Conservation (phyloP, 2,329 filamentous ascomycete genomes). For the Cladosporium velox region DNA sequence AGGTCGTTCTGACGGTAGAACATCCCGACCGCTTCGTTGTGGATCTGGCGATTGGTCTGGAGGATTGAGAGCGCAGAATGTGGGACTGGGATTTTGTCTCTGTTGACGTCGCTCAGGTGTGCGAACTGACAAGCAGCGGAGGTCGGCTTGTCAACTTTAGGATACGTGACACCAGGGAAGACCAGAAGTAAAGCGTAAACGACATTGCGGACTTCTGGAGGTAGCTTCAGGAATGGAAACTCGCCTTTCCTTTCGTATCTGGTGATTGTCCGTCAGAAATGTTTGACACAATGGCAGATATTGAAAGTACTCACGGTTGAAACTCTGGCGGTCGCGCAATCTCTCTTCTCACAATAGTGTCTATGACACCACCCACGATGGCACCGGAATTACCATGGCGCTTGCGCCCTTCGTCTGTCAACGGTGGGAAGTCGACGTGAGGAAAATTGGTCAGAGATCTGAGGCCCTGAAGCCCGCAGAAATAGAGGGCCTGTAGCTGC, state of each 20-base stretch:
- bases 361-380: conserved; percentile 32
- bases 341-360: conserved; percentile 31
- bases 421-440: conserved; percentile 10
- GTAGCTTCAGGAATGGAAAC: conserved; percentile 29
- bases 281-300: too few relatives aligned
- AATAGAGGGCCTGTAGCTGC: conserved; percentile 23
- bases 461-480: conserved; percentile 29
- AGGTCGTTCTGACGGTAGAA: conserved; percentile 61
- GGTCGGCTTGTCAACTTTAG: neutral
- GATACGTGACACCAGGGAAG: neutral
- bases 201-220: conserved; percentile 39
- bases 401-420: conserved; percentile 17
- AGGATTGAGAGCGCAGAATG: conserved; percentile 29
- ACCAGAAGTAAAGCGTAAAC: conserved; percentile 31
- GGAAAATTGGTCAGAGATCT: conserved; percentile 23
- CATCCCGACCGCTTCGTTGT: conserved; percentile 57
- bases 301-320: neutral
- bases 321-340: conserved; percentile 14
- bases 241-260: neutral
- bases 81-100: neutral
- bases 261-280: neutral
- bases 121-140: neutral
- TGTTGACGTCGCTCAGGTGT: neutral
- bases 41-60: conserved; percentile 44
- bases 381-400: conserved; percentile 24